Conservation (phyloP, 164 flowering plant species). For the Annona cherimola region DNA sequence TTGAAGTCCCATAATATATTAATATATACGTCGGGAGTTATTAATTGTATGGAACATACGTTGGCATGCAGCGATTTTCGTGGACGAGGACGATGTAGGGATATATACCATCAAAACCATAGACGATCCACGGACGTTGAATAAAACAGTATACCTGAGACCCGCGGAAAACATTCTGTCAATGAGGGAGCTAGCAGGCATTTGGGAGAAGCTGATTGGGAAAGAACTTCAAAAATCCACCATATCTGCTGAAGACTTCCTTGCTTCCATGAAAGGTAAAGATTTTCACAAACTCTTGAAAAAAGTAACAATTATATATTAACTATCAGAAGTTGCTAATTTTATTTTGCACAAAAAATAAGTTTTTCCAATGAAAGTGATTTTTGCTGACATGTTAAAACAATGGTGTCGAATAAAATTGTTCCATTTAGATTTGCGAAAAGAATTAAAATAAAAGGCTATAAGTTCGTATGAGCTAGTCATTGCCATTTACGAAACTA, state of each 20-base stretch:
- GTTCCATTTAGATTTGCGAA: no score
- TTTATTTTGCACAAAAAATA: no score
- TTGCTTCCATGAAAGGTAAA: slow-evolving; percentile 40
- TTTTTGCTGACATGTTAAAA: no score
- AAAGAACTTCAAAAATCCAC: slow-evolving; percentile 35
- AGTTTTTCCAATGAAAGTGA: no score
- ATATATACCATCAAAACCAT: slow-evolving; percentile 55
- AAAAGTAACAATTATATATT: no score
- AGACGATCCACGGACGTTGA: slow-evolving; percentile 63
- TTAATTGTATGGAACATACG: background rate
- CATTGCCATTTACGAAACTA: no score
- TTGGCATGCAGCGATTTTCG: slow-evolving; percentile 36
- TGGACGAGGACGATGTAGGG: slow-evolving; percentile 65
- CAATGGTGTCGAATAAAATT: no score
- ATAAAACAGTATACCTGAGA: slow-evolving; percentile 58
- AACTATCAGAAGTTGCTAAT: no score
- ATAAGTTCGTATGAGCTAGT: no score
- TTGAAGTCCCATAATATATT: no score
- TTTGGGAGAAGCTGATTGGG: slow-evolving; percentile 60
- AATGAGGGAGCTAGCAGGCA: slow-evolving; percentile 44
- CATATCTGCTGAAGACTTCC: slow-evolving; percentile 37
- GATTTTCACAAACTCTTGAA: no score
- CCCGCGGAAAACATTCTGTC: slow-evolving; percentile 59
- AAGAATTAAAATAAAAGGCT: no score
- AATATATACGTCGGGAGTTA: background rate